Conservation (phyloP, 805 yeast genomes). For the Spathaspora girioi region DNA sequence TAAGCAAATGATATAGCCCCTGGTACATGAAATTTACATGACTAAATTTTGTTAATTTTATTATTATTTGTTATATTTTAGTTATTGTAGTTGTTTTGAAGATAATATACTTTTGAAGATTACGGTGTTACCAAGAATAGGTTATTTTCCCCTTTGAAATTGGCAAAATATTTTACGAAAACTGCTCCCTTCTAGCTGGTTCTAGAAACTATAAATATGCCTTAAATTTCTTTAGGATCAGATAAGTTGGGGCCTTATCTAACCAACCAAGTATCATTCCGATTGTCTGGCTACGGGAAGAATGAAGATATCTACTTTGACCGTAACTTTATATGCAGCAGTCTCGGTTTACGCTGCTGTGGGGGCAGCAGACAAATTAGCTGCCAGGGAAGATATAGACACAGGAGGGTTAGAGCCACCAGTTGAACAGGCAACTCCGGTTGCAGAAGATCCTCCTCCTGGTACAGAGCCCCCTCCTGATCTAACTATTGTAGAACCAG, state of each 20-base stretch:
- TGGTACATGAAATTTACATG: background rate
- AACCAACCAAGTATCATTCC: background rate
- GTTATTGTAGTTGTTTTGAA: background rate
- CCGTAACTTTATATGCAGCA: conserved; percentile 10
- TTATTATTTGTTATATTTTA: background rate
- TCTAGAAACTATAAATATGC: background rate
- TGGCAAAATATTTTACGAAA: background rate
- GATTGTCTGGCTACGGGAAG: background rate
- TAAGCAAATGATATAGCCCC: background rate
- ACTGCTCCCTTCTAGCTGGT: background rate
- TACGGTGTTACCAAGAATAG: background rate
- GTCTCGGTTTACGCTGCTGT: conserved; percentile 5
- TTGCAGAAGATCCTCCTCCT: background rate
- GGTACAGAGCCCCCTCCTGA: background rate
- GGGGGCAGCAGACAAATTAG: background rate
- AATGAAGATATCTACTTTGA: conserved; percentile 11
- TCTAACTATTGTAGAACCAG: background rate
- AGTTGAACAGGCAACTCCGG: background rate
- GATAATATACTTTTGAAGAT: background rate
- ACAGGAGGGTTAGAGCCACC: conserved; percentile 4
- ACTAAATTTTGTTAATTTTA: background rate
- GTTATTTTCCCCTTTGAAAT: background rate
- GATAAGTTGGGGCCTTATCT: background rate
- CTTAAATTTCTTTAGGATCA: background rate
- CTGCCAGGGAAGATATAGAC: conserved; percentile 4